Evolutionary conservation across 306 rosid species (phyloP).

Genomic region (Trifolium dubium): DNA sequence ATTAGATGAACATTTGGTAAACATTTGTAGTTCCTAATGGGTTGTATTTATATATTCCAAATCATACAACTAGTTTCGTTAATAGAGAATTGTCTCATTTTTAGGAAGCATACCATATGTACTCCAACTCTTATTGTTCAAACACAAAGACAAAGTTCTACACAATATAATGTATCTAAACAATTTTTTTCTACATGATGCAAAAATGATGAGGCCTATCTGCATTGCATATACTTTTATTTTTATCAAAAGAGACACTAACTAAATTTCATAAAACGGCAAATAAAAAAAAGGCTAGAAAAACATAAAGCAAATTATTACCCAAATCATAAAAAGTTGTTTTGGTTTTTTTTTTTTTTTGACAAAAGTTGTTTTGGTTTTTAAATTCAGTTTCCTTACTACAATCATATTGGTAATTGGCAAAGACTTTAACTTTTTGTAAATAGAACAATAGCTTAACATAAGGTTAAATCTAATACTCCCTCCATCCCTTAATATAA

Average conservation of each 20-base stretch:
- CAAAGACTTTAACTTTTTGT: too few species aligned
- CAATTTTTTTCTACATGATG: constrained; percentile 14
- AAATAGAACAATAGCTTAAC: too few species aligned
- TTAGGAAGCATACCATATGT: constrained; percentile 38
- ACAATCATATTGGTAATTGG: neutral
- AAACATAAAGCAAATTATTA: neutral
- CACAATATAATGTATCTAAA: neutral
- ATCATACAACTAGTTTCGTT: neutral
- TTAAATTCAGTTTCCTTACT: constrained; percentile 22
- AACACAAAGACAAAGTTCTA: neutral
- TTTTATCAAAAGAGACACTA: neutral
- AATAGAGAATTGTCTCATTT: constrained; percentile 26
- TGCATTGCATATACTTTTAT: neutral
- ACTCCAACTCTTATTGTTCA: constrained; percentile 25
- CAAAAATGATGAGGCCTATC: neutral
- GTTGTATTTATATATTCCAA: constrained; percentile 3
- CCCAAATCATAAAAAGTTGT: constrained; percentile 20
- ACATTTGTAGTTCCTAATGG: neutral
- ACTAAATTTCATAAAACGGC: constrained; percentile 11
- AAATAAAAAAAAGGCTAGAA: neutral
- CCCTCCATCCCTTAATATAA: too few species aligned
- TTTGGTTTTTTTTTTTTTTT: too few species aligned
- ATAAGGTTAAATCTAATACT: too few species aligned
- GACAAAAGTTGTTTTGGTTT: too few species aligned
- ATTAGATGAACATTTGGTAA: neutral